Evolutionary conservation across 768 basidiomycete species (phyloP).

Genomic region (Clathrus columnatus): DNA sequence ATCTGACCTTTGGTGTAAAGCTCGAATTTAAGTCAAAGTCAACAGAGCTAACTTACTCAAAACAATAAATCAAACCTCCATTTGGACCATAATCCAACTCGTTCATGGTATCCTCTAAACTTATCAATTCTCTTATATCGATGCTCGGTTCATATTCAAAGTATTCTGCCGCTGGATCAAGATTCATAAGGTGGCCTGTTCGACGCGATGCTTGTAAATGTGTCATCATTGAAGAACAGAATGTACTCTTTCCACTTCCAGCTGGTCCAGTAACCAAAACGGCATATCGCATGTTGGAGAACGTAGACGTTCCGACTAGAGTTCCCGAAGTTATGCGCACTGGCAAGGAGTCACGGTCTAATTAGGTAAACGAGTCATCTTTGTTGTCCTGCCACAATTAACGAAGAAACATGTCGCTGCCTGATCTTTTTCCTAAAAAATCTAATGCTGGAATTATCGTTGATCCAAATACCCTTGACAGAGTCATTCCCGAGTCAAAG

Average conservation of each 20-base stretch:
- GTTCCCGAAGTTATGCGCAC: too few relatives aligned
- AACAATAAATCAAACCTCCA: conserved; percentile 95
- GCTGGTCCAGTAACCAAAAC: conserved; percentile 92
- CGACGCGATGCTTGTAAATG: conserved; percentile 79
- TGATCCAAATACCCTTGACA: conserved; percentile 78
- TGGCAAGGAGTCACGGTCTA: too few relatives aligned
- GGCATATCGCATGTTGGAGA: conserved; percentile 71
- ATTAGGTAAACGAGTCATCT: too few relatives aligned
- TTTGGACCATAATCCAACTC: conserved; percentile 96
- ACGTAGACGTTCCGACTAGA: too few relatives aligned
- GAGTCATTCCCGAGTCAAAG: conserved; percentile 79
- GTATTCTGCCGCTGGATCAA: conserved; percentile 91
- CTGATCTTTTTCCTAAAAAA: conserved; percentile 64
- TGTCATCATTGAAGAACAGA: conserved; percentile 79
- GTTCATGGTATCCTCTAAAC: conserved; percentile 90
- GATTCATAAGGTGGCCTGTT: conserved; percentile 87
- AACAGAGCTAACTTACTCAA: conserved; percentile 73
- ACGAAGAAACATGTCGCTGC: conserved; percentile 52
- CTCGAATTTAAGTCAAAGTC: not conserved
- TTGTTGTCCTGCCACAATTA: not conserved
- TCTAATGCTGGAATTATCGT: conserved; percentile 71
- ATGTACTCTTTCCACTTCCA: conserved; percentile 96
- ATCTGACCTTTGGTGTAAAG: conserved; percentile 40
- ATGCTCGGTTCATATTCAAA: conserved; percentile 91
- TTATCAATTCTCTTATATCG: conserved; percentile 90